Conservation (phyloP, 768 basidiomycete species). For the Boletales sp. region DNA sequence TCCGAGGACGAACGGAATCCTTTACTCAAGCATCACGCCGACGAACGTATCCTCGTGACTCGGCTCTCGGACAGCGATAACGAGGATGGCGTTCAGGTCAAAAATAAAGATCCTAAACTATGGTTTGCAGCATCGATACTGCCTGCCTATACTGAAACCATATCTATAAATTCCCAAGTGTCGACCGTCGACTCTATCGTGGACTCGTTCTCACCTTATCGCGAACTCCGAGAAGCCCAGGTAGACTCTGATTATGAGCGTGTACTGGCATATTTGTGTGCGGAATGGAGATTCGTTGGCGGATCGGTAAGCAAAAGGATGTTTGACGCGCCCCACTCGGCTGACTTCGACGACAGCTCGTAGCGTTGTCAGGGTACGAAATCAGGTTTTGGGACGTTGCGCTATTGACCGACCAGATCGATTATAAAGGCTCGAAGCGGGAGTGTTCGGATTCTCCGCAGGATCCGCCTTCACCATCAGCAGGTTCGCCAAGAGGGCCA, state of each 20-base stretch:
- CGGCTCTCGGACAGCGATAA: conserved; percentile 13
- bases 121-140: conserved; percentile 39
- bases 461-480: conserved; percentile 50
- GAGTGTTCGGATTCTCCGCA: conserved; percentile 60
- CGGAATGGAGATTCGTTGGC: conserved; percentile 67
- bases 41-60: conserved; percentile 17
- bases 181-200: conserved; percentile 38
- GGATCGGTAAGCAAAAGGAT: conserved; percentile 43
- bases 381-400: not conserved
- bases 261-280: conserved; percentile 44
- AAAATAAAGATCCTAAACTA: conserved; percentile 2
- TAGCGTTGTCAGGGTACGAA: conserved; percentile 56
- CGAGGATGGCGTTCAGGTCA: conserved; percentile 2
- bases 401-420: not conserved
- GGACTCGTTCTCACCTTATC: conserved; percentile 53
- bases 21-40: conserved; percentile 6
- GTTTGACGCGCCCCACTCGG: not conserved
- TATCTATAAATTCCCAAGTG: conserved; percentile 26
- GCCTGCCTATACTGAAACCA: conserved; percentile 43
- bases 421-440: conserved; percentile 43
- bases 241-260: conserved; percentile 48
- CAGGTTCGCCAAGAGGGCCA: conserved; percentile 43
- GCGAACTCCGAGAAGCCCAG: conserved; percentile 42
- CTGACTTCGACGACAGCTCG: conserved; percentile 38
- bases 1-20: conserved; percentile 21